Evolutionary conservation across 805 yeast species (phyloP).

Genomic region (Barnettozyma populi): DNA sequence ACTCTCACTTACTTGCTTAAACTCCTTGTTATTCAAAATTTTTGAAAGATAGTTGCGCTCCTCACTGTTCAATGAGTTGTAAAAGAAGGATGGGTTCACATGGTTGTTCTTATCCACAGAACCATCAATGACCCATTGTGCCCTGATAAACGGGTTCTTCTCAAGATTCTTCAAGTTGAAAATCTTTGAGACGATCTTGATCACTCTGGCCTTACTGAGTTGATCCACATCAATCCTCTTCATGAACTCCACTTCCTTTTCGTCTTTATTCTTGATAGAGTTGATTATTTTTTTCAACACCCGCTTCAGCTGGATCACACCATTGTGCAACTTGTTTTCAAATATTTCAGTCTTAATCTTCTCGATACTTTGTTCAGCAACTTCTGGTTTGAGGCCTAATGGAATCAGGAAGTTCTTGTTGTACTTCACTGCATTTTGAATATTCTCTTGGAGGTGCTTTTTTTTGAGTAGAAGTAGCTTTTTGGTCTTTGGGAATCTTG

Average conservation of each 20-base stretch:
- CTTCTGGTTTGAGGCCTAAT: slow-evolving; percentile 23
- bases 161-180: slow-evolving; percentile 14
- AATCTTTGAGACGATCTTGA: slow-evolving; percentile 14
- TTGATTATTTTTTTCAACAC: slow-evolving; percentile 28
- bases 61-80: slow-evolving; percentile 30
- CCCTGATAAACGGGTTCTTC: slow-evolving; percentile 17
- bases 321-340: slow-evolving; percentile 44
- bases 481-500: slow-evolving; percentile 10
- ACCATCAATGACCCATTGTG: slow-evolving; percentile 22
- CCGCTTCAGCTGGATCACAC: slow-evolving; percentile 36
- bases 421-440: slow-evolving; percentile 5
- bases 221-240: slow-evolving; percentile 23
- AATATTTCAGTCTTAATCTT: slow-evolving; percentile 41
- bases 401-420: slow-evolving; percentile 10
- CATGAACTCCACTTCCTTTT: slow-evolving; percentile 15
- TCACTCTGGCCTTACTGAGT: slow-evolving; percentile 19
- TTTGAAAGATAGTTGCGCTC: slow-evolving; percentile 30
- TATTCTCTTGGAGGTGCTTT: slow-evolving; percentile 7
- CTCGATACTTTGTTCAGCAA: slow-evolving; percentile 40
- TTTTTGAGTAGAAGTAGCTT: slow-evolving; percentile 4
- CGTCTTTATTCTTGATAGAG: slow-evolving; percentile 12
- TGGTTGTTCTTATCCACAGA: slow-evolving; percentile 26
- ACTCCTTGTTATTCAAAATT: slow-evolving; percentile 40
- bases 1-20: slow-evolving; percentile 40
- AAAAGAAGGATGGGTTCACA: slow-evolving; percentile 42